These are phyloP conservation scores for Bipolaris cookei DNA, from an alignment of 2,329 filamentous ascomycete species.

Conservation along the genomic window DNA sequence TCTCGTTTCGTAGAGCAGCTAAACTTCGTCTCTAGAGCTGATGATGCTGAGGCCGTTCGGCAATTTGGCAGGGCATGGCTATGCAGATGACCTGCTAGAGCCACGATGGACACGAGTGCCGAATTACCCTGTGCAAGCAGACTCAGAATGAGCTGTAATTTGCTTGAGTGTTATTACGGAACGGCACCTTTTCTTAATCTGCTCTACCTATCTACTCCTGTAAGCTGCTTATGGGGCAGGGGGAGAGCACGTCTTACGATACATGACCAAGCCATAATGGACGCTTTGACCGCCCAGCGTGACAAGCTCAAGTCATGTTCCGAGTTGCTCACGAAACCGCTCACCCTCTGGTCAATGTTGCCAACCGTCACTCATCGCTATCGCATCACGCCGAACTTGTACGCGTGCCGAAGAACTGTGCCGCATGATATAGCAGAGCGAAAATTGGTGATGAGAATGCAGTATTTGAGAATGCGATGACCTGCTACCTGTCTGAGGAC, in stretches of 20 bases:
- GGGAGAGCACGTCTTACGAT: neutral
- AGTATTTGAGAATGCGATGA: neutral
- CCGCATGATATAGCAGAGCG: neutral
- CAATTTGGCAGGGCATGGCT: too few relatives aligned
- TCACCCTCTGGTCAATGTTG: neutral
- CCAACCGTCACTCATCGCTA: neutral
- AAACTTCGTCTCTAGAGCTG: too few relatives aligned
- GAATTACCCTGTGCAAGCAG: neutral
- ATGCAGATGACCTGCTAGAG: too few relatives aligned
- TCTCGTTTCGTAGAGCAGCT: too few relatives aligned
- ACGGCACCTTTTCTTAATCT: neutral
- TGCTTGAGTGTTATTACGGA: neutral
- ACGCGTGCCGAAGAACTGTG: neutral
- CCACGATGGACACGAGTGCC: neutral
- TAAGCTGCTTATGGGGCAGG: slow-evolving; percentile 2
- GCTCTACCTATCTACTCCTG: neutral
- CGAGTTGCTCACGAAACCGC: neutral
- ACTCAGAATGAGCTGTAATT: too few relatives aligned
- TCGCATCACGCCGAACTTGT: neutral
- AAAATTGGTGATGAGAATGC: neutral
- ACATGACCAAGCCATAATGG: neutral
- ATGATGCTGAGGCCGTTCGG: too few relatives aligned
- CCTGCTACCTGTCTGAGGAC: too few relatives aligned
- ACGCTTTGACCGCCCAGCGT: neutral
- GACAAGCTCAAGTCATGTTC: neutral